These are phyloP conservation scores for Paramyrothecium sp. DNA, from an alignment of 2,329 filamentous ascomycete genomes.

Conservation along the genomic window DNA sequence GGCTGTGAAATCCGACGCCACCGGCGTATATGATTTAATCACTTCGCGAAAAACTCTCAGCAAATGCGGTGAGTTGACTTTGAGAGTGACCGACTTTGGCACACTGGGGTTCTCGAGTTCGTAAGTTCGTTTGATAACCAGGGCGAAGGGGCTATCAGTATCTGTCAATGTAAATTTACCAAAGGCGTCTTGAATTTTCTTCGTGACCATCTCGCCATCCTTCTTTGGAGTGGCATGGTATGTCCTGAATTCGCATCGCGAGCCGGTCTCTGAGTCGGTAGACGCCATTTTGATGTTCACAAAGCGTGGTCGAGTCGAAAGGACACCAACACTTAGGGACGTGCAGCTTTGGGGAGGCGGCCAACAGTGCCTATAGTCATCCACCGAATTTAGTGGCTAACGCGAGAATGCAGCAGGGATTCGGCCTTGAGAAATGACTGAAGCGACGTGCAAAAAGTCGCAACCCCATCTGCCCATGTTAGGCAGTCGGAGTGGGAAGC, in stretches of 20 bases:
- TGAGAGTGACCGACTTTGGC: background rate
- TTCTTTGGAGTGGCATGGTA: background rate
- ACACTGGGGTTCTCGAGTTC: background rate
- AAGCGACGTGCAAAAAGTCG: no score
- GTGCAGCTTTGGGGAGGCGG: no score
- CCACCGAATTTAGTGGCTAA: no score
- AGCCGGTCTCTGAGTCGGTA: background rate
- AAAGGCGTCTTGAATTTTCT: background rate
- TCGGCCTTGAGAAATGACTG: no score
- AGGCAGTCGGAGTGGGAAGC: no score
- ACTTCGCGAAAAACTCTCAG: background rate
- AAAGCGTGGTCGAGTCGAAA: no score
- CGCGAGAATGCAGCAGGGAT: no score
- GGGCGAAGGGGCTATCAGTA: background rate
- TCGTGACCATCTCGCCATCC: slow-evolving; percentile 1
- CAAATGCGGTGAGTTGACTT: background rate
- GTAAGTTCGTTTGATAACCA: background rate
- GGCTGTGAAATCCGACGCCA: background rate
- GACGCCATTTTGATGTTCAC: background rate
- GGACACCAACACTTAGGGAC: no score
- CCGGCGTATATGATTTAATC: background rate
- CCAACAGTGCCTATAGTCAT: no score
- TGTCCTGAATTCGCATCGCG: slow-evolving; percentile 1
- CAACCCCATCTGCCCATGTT: no score
- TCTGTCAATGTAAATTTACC: background rate